These are phyloP conservation scores for Didymella sp. DNA, from an alignment of 2,329 filamentous ascomycete species.

Conservation along the genomic window DNA sequence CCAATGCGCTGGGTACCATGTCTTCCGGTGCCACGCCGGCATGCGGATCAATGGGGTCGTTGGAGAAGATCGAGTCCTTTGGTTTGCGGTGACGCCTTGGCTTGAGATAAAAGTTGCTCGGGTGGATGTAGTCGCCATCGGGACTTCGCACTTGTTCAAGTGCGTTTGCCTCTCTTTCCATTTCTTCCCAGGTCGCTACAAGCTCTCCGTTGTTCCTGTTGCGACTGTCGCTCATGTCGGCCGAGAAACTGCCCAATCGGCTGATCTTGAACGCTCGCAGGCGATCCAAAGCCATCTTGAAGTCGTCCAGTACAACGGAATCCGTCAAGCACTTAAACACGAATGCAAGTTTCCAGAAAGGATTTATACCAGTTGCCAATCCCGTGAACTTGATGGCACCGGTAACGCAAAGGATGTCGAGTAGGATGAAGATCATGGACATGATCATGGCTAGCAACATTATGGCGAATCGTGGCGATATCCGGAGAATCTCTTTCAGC, in stretches of 20 bases:
- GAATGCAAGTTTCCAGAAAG: slow-evolving; percentile 70
- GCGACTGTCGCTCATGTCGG: slow-evolving; percentile 45
- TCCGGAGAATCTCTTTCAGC: slow-evolving; percentile 63
- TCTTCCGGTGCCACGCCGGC: slow-evolving; percentile 37
- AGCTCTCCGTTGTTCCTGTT: slow-evolving; percentile 40
- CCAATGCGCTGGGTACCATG: slow-evolving; percentile 40
- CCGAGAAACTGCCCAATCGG: slow-evolving; percentile 48
- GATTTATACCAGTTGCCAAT: slow-evolving; percentile 64
- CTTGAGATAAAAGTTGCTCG: slow-evolving; percentile 40
- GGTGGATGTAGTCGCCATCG: slow-evolving; percentile 41
- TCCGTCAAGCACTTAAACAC: slow-evolving; percentile 73
- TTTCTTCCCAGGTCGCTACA: slow-evolving; percentile 45
- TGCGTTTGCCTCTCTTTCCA: slow-evolving; percentile 40
- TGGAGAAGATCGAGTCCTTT: slow-evolving; percentile 37
- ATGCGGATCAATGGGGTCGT: slow-evolving; percentile 24
- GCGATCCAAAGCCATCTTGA: slow-evolving; percentile 65
- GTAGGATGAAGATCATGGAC: slow-evolving; percentile 65
- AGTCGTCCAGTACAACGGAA: slow-evolving; percentile 71
- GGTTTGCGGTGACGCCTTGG: slow-evolving; percentile 27
- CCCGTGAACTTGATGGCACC: slow-evolving; percentile 51
- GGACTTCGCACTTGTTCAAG: slow-evolving; percentile 37
- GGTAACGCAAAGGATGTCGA: slow-evolving; percentile 68
- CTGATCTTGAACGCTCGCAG: slow-evolving; percentile 55
- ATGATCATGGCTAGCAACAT: slow-evolving; percentile 67
- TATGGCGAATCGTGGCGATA: slow-evolving; percentile 69